Conservation (phyloP, 805 yeast genomes). For the Babjeviella inositovora region DNA sequence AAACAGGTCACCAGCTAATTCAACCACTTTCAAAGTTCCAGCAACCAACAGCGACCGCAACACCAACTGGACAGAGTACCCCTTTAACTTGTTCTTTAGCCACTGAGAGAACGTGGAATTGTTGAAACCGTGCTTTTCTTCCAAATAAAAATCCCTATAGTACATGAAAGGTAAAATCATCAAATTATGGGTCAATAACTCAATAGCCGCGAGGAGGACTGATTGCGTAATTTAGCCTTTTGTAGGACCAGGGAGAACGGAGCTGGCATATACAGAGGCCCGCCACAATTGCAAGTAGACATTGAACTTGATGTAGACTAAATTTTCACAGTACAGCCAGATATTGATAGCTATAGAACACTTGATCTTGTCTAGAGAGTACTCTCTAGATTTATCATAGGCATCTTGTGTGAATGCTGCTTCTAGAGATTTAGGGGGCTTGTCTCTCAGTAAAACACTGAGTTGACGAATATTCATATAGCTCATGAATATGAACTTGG, state of each 20-base stretch:
- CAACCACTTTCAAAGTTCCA: conserved; percentile 67
- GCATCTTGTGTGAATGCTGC: conserved; percentile 59
- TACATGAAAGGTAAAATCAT: conserved; percentile 52
- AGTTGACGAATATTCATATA: conserved; percentile 69
- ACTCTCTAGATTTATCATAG: conserved; percentile 59
- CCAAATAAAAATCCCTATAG: conserved; percentile 75
- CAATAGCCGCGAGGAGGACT: conserved; percentile 39
- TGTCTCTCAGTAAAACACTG: conserved; percentile 33
- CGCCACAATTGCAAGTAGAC: conserved; percentile 12
- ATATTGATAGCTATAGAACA: conserved; percentile 44
- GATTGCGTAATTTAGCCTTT: conserved; percentile 61
- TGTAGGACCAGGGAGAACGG: conserved; percentile 8
- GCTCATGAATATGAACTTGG: conserved; percentile 61
- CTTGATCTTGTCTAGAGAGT: conserved; percentile 63
- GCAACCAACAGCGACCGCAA: conserved; percentile 64
- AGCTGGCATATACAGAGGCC: conserved; percentile 2
- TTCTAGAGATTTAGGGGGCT: conserved; percentile 53
- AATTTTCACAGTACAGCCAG: conserved; percentile 35
- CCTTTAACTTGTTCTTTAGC: conserved; percentile 57
- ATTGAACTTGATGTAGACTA: conserved; percentile 42
- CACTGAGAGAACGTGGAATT: conserved; percentile 64
- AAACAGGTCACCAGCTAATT: conserved; percentile 65
- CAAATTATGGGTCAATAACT: conserved; percentile 32
- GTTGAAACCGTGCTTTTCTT: conserved; percentile 88
- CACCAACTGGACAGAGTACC: conserved; percentile 28